Evolutionary conservation across 495 filamentous ascomycete genomes (phyloP).

Genomic region (Xylaria acuta): DNA sequence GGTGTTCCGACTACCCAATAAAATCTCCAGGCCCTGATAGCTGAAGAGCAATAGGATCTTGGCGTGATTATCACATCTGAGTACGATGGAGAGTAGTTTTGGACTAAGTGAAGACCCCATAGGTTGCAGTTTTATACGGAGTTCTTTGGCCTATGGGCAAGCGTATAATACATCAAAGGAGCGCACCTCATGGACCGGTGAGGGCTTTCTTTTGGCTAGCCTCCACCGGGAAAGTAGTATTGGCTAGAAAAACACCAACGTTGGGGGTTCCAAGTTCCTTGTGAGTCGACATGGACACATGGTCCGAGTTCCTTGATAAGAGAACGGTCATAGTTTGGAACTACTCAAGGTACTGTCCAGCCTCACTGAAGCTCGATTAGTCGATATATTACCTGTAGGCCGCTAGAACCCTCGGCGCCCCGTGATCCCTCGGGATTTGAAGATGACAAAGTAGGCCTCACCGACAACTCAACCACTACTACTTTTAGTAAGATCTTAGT

Average conservation of each 20-base stretch:
- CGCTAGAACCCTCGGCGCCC: background rate
- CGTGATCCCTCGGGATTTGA: constrained; percentile 19
- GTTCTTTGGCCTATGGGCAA: background rate
- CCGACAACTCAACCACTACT: background rate
- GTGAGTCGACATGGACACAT: background rate
- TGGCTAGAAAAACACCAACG: background rate
- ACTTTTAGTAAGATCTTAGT: constrained; percentile 10
- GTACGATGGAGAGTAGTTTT: background rate
- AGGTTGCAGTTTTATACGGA: background rate
- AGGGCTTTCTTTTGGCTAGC: background rate
- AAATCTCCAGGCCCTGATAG: background rate
- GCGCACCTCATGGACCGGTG: background rate
- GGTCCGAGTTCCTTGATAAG: background rate
- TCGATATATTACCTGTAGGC: background rate
- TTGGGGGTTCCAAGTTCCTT: background rate
- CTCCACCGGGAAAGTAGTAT: background rate
- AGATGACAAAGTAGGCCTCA: background rate
- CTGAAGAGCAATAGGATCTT: background rate
- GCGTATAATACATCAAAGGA: background rate
- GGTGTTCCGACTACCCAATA: constrained; percentile 21
- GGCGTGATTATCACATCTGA: background rate
- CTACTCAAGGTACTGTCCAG: background rate
- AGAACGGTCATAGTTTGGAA: background rate
- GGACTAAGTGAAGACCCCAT: background rate
- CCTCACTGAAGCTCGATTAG: background rate